Base-by-base conservation (phyloP, 2,329 filamentous ascomycete genomes). In the Sphaerostilbella broomeana region DNA sequence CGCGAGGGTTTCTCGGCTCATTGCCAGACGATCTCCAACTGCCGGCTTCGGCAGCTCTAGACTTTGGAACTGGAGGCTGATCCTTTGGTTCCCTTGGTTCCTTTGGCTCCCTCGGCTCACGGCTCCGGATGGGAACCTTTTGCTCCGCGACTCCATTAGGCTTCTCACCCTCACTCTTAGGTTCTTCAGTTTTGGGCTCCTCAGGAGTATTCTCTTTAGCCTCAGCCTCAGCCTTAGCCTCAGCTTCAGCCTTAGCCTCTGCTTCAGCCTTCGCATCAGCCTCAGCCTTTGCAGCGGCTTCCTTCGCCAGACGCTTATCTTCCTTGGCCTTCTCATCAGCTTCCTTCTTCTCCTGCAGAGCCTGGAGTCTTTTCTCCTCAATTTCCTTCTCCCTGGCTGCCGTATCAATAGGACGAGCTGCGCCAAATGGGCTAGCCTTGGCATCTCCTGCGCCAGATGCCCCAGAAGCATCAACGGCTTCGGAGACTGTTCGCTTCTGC, bases 371-470 rank as follows among this genome's bases (percentile, higher is more conserved):
- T 73, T 87, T 94, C 67, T 95, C 87, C 55, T 94, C 90, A 42
- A 98, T 80, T 61, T 94, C 82, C 53, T 81, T 83, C 68, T 97
- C 90, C 50, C 86, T 81, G 11, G 88, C 77, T 31, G 86, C 85
- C 32, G 90, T 97, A 64, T 98, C 89, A 53, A 97, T 95, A 40
- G 92, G 92, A 47, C 84, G 81, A 41, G 92, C 92, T 45, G 85
- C 89, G 54, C 92, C 92, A 59, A 98, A 98, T 27, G 88, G 88
- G 62, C 84, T 97, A 18, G 88, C 76, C 70, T 95, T 97, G 28
- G 85, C 70, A 54, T 92, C 84, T 20, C 66, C 58, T 13, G 68
- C 53, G n/a, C 63, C 54, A 8, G 79, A 69, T 17, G 79, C 59
- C n/a, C n/a, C n/a, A 22, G 66, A 49, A 8, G 65, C 55, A 45